Conservation (phyloP, 768 basidiomycete genomes). For the Suillus plorans region DNA sequence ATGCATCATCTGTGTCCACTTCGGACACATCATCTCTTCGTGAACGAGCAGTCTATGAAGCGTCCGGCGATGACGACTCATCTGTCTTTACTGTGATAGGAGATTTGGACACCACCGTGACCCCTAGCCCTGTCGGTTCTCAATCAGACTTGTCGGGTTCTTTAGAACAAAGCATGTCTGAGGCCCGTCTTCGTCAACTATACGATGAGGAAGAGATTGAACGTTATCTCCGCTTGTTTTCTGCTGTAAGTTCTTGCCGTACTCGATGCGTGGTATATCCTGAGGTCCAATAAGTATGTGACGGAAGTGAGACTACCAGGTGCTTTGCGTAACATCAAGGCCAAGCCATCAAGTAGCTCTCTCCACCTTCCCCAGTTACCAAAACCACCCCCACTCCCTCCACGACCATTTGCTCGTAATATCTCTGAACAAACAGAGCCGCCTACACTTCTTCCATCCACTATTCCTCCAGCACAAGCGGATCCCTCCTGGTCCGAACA, state of each 20-base stretch:
- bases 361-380: neutral
- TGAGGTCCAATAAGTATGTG: conserved; percentile 45
- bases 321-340: conserved; percentile 17
- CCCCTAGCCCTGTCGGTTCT: neutral
- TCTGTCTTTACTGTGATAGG: neutral
- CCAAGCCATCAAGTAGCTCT: neutral
- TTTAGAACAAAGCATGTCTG: conserved; percentile 39
- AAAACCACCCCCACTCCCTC: conserved; percentile 4
- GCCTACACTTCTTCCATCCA: conserved; percentile 8
- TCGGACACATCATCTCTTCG: neutral
- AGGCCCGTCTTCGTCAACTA: conserved; percentile 53
- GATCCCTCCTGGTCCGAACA: conserved; percentile 26
- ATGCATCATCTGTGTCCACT: neutral
- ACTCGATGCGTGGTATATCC: neutral
- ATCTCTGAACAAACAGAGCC: neutral
- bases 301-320: conserved; percentile 48
- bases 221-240: conserved; percentile 60
- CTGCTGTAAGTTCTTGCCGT: conserved; percentile 43
- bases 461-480: conserved; percentile 9
- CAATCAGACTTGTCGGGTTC: conserved; percentile 1
- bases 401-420: neutral
- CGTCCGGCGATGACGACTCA: neutral
- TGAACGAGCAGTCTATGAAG: neutral
- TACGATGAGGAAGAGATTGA: conserved; percentile 68
- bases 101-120: neutral